Base-by-base conservation (phyloP, 177 flowering plant species). In the Vitis hybrid region DNA sequence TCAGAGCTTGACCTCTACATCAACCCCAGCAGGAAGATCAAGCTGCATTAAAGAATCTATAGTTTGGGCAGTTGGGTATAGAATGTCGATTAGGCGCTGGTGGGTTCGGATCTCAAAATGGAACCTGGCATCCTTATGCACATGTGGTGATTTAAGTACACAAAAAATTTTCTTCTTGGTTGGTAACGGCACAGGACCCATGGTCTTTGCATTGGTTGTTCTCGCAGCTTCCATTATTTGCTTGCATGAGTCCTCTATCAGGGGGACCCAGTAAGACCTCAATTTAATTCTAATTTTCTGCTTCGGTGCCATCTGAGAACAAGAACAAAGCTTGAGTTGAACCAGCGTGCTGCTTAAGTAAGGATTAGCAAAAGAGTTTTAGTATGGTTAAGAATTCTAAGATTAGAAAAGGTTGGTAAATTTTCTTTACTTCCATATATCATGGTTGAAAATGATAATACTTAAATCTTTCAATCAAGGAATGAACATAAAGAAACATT, bases 71-170 rank as follows among this genome's bases (percentile, higher is more conserved):
- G 99, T 93, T 56, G 99, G 99, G 78, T 90, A 83, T 21, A 90
- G 77, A 69, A 96, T 96, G 74, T 96, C 98, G 48, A 93, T 93
- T 30, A 96, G 89, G 34, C 99, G 92, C 73, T 90, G 97, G 71
- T 96, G 98, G 34, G 99, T 96, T 65, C 98, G 80, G 68, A 93
- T 93, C 86, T 93, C 99, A 67, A 91, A 93, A 69, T 93, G 97
- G 70, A 88, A 88, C 74, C 98, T 89, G 6, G 99, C 98, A 78
- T 95, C 99, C 75, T 95, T 95, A 85, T 95, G 87, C 18, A 93
- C 99, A 64, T 93, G 98, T 0, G 99, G 97, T 18, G 99, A 95
- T 69, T 93, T 93, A 11, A 93, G 92, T 13, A 93, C 89, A 81
- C 98, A 93, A 62, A 83, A 95, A 34, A 89, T 69, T 39, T 92